phyloP scores from a whole-genome alignment of 2,329 filamentous ascomycete species.

The Neofusicoccum parvum region DNA sequence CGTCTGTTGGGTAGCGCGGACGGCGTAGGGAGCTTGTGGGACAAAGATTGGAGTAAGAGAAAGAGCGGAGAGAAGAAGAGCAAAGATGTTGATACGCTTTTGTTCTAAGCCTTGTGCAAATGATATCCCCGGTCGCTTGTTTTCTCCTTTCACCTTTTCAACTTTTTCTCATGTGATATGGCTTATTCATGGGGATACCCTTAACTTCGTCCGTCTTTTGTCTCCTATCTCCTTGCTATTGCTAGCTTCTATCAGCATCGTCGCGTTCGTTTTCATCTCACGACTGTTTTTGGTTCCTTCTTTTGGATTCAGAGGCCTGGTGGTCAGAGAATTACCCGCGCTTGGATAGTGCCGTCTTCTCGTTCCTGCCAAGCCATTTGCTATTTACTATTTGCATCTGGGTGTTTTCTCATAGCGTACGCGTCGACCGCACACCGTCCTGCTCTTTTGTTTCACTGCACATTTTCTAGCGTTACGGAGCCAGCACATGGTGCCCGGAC shows the following conservation, averaged over 20 bases:
- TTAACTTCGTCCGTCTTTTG: background rate
- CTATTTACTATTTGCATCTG: no score
- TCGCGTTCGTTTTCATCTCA: background rate
- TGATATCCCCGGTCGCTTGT: conserved; percentile 18
- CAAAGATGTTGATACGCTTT: conserved; percentile 30
- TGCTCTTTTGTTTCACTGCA: background rate
- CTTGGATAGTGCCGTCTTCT: no score
- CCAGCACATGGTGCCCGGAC: no score
- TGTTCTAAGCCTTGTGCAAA: conserved; percentile 15
- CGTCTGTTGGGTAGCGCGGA: conserved; percentile 23
- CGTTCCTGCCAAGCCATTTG: no score
- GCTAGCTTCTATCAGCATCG: background rate
- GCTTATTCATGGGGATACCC: conserved; percentile 1
- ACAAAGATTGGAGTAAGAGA: conserved; percentile 30
- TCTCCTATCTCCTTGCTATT: background rate
- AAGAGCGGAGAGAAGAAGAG: conserved; percentile 32
- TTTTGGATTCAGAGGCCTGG: background rate
- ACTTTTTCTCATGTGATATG: conserved; percentile 11
- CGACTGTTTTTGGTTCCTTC: background rate
- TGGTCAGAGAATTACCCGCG: no score
- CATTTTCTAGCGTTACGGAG: no score
- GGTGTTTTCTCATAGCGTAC: background rate
- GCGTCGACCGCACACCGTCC: background rate
- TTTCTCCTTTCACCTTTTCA: conserved; percentile 19
- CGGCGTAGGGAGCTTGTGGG: conserved; percentile 29